Base-by-base conservation (phyloP, 441 rosid genomes). In the Erodium chrysanthum region DNA sequence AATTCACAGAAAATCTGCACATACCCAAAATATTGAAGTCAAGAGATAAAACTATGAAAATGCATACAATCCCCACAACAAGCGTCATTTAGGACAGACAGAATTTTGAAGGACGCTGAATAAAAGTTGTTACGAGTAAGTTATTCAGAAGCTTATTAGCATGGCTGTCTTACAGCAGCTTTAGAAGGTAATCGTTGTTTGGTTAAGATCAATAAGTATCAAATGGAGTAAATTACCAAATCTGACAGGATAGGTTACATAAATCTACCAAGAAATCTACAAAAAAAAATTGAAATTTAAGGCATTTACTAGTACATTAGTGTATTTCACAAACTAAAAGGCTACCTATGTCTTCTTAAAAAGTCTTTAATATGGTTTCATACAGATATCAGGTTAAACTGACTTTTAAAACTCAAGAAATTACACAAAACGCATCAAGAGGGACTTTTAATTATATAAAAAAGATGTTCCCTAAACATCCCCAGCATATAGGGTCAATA, bases 1-100 rank as follows among this genome's bases (percentile, higher is more conserved):
- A 85, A 94, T 70, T 90, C 96, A 70, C 97, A 87, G 22, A 91
- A 80, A 74, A 90, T 83, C 99, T 94, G 88, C 84, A 87, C 54
- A 37, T 37, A 70, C 66, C 54, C 65, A 67, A 50, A 65, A 73
- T 33, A 69, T 10, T 52, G 10, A 63, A 33, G 37, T 68, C 46
- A 83, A 64, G 35, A 12, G 31, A 50, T 4, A 54, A 25, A 6
- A 35, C 40, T 35, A 35, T 35, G 40, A 31, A 31, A 1, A 31
- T 31, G 6, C 35, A 31, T 31, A 5, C 35, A 35, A 35, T 8
- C 40, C 40, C 10, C 40, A 35, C 10, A 5, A 35, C 40, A 35
- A 5, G 7, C 29, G 29, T 27, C 40, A 35, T 35, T 35, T 35
- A 35, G 40, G 40, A 35, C 40, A 35, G 40, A 35, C 29, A 27